These are phyloP conservation scores for Scenedesmus sp. DNA, from an alignment of 163 green algal genomes.

Conservation along the genomic window DNA sequence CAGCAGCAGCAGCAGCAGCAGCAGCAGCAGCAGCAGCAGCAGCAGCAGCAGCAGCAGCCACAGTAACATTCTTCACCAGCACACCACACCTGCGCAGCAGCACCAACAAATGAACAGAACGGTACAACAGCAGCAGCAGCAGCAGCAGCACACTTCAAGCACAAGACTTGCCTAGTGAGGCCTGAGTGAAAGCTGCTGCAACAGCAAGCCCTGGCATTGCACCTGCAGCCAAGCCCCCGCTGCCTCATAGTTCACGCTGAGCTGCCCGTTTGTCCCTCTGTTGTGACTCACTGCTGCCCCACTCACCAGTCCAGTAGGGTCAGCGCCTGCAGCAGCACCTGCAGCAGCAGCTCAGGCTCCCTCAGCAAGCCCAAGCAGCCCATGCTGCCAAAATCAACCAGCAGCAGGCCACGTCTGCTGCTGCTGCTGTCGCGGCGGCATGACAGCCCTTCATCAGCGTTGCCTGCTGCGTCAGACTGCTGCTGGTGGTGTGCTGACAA, in stretches of 20 bases:
- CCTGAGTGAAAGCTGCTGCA: no score
- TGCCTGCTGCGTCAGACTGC: not conserved
- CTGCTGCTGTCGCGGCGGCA: not conserved
- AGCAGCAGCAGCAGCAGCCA: no score
- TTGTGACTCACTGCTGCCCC: not conserved
- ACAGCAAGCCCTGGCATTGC: no score
- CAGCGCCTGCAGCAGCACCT: constrained; percentile 49
- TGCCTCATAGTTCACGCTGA: not conserved
- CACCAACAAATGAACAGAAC: not conserved
- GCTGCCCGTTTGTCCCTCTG: not conserved
- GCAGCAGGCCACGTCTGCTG: constrained; percentile 37
- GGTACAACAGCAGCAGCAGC: not conserved
- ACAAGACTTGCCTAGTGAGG: no score
- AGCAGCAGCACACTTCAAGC: not conserved
- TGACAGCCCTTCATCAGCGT: not conserved
- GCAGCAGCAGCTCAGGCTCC: constrained; percentile 45
- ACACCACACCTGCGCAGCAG: constrained; percentile 31
- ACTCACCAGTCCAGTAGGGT: constrained; percentile 29
- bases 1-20: no score
- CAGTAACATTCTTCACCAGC: no score
- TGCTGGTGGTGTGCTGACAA: not conserved
- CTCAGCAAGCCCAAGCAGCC: constrained; percentile 69
- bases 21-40: no score
- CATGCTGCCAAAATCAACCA: constrained; percentile 77
- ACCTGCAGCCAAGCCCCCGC: no score